phyloP scores from a whole-genome alignment of 306 rosid species.

The Corylus americana region DNA sequence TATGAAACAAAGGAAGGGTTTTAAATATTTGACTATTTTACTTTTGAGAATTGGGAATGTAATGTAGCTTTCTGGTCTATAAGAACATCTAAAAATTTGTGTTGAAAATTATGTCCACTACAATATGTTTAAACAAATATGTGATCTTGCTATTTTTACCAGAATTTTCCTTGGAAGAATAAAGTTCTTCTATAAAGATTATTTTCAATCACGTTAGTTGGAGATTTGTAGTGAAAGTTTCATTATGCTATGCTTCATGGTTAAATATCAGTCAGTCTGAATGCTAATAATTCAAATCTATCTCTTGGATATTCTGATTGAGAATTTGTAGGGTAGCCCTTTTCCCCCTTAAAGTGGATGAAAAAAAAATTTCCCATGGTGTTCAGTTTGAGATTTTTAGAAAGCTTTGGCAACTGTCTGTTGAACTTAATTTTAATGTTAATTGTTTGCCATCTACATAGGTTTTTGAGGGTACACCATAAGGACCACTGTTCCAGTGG shows the following conservation, averaged over 20 bases:
- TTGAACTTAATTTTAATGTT: not conserved
- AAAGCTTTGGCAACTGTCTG: not conserved
- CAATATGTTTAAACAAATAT: not conserved
- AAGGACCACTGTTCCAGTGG: not conserved
- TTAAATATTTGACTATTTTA: not conserved
- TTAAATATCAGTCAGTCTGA: not conserved
- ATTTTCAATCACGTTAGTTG: not conserved
- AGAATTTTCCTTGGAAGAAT: not conserved
- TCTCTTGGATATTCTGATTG: not conserved
- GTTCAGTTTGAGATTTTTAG: not conserved
- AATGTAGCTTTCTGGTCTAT: not conserved
- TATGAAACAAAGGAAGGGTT: not conserved
- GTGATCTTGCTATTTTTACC: not conserved
- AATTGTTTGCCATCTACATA: not conserved
- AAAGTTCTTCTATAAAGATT: not conserved
- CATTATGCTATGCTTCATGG: not conserved
- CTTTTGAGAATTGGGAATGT: not conserved
- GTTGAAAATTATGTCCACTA: not conserved
- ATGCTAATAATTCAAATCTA: not conserved
- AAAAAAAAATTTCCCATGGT: not conserved
- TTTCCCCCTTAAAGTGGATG: not conserved
- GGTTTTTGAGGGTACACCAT: not conserved
- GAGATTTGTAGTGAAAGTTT: not conserved
- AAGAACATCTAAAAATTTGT: not conserved
- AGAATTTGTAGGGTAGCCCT: not conserved